Conservation (phyloP, 768 basidiomycete species). For the Guyanaporus albipodus region DNA sequence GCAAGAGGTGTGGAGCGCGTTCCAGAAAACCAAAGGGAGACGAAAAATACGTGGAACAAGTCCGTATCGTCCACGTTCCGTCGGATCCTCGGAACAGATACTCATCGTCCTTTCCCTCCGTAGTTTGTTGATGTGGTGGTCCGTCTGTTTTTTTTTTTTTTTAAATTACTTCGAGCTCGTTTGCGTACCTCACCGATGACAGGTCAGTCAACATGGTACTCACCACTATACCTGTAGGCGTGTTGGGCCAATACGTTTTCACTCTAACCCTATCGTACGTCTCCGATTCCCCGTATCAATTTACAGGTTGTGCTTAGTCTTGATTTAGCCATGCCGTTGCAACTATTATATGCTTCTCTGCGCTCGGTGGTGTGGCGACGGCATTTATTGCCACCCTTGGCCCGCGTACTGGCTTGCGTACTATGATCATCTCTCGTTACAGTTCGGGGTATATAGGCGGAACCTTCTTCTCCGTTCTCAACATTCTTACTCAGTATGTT, state of each 20-base stretch:
- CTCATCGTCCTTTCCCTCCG: conserved; percentile 2
- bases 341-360: conserved; percentile 43
- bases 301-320: not conserved
- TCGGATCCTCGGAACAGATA: not conserved
- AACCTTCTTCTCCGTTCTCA: conserved; percentile 47
- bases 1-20: conserved; percentile 54
- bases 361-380: conserved; percentile 38
- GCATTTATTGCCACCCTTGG: conserved; percentile 54
- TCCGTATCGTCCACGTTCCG: conserved; percentile 15
- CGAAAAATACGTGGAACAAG: conserved; percentile 45
- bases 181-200: not conserved
- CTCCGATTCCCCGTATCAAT: not conserved
- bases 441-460: conserved; percentile 48
- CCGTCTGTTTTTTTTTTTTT: not conserved
- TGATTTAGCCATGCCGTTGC: conserved; percentile 39
- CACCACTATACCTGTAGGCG: conserved; percentile 48
- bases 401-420: conserved; percentile 49
- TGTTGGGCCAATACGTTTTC: conserved; percentile 45
- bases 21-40: conserved; percentile 45
- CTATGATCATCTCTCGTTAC: conserved; percentile 50
- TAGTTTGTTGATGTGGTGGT: conserved; percentile 49
- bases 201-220: conserved; percentile 48
- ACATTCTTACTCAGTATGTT: conserved; percentile 46
- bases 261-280: conserved; percentile 45
- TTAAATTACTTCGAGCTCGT: too few relatives aligned